Percentiles rank a stretch among this genome's conserved stretches.
Evolutionary conservation across 208 protist genomes (phyloP).

Genomic region (Trypanosoma congolense): DNA sequence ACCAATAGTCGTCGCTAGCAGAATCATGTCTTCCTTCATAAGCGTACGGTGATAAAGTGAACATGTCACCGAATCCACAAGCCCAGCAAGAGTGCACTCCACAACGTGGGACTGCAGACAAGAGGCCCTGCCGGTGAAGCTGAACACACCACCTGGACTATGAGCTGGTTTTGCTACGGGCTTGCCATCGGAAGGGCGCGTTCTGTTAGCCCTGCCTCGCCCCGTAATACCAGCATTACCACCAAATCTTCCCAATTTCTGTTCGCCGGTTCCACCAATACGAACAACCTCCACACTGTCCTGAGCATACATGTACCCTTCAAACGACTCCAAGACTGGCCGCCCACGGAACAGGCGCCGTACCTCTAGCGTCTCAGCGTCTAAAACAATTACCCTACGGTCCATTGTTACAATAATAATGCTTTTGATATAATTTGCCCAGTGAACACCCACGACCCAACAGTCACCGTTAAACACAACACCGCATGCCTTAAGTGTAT

Average conservation of each 20-base stretch:
- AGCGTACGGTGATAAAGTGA: constrained; percentile 47
- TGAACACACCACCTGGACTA: not conserved
- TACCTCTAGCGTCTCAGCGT: constrained; percentile 63
- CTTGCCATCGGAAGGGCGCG: not conserved
- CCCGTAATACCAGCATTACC: not conserved
- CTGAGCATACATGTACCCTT: constrained; percentile 54
- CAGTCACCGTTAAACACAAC: constrained; percentile 49
- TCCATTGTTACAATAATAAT: constrained; percentile 68
- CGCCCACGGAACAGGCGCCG: constrained; percentile 64
- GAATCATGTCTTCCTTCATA: constrained; percentile 60
- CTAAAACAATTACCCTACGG: constrained; percentile 56
- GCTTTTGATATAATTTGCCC: constrained; percentile 27
- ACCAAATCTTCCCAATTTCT: not conserved
- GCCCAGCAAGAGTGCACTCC: constrained; percentile 53
- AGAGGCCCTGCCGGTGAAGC: not conserved
- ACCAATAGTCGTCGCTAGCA: constrained; percentile 60
- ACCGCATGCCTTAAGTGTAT: constrained; percentile 44
- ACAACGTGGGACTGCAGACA: constrained; percentile 42
- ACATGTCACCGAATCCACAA: constrained; percentile 58
- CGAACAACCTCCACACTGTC: constrained; percentile 50
- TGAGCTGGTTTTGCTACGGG: not conserved
- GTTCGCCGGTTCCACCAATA: constrained; percentile 37
- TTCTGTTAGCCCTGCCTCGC: not conserved
- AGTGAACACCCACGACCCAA: constrained; percentile 82
- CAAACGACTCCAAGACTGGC: constrained; percentile 35